Conservation (phyloP, 2,329 filamentous ascomycete genomes). For the Lecanicillium sp. region DNA sequence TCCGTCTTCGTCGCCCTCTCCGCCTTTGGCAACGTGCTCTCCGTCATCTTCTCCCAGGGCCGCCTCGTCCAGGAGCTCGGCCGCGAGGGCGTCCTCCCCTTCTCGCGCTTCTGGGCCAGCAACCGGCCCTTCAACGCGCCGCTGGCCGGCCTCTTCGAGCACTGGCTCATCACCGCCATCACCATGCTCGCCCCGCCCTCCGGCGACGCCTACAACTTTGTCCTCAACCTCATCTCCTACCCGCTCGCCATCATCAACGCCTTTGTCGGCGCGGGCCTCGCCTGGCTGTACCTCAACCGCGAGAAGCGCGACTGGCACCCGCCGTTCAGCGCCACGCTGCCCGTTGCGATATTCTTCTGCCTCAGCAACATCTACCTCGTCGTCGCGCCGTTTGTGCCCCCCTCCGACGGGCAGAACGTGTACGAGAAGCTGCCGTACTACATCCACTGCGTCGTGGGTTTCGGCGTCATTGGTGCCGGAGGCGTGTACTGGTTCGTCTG, state of each 20-base stretch:
- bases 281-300: slow-evolving; percentile 47
- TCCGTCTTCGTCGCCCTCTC: slow-evolving; percentile 63
- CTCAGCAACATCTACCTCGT: slow-evolving; percentile 57
- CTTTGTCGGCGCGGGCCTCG: slow-evolving; percentile 46
- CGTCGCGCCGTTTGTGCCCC: slow-evolving; percentile 52
- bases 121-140: slow-evolving; percentile 60
- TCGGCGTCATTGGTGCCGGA: slow-evolving; percentile 46
- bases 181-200: slow-evolving; percentile 63
- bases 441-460: slow-evolving; percentile 52
- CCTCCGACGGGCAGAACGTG: slow-evolving; percentile 43
- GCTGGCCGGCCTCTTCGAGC: slow-evolving; percentile 54
- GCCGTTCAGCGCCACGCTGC: slow-evolving; percentile 48
- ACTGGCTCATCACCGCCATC: slow-evolving; percentile 58
- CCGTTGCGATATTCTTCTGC: slow-evolving; percentile 53
- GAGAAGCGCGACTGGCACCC: slow-evolving; percentile 45
- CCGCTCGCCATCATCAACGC: slow-evolving; percentile 54
- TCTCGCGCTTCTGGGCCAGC: slow-evolving; percentile 56
- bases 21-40: slow-evolving; percentile 61
- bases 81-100: slow-evolving; percentile 60
- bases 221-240: slow-evolving; percentile 58
- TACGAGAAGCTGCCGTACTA: slow-evolving; percentile 51
- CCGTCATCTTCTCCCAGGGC: slow-evolving; percentile 63
- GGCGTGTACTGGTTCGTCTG: slow-evolving; percentile 52
- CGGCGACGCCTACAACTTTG: slow-evolving; percentile 61
- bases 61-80: slow-evolving; percentile 61